Percentiles rank a stretch among this genome's conserved stretches.
Conservation (phyloP, 805 yeast genomes). For the Scheffersomyces coipomensis region DNA sequence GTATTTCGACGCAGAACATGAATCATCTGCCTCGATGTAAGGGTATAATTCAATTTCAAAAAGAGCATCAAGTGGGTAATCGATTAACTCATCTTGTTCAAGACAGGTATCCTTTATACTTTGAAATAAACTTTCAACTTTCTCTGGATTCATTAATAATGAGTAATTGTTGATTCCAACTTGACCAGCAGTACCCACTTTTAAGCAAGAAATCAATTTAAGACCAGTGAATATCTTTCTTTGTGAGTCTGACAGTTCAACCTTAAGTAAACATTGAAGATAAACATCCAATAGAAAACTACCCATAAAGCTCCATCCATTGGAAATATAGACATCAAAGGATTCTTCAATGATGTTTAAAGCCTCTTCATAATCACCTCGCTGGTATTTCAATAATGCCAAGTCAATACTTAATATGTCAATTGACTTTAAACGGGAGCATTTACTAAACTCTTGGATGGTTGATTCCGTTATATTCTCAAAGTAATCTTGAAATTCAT, state of each 20-base stretch:
- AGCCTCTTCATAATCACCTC: conserved; percentile 57
- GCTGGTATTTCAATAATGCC: conserved; percentile 65
- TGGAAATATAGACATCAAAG: conserved; percentile 61
- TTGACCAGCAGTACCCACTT: conserved; percentile 2
- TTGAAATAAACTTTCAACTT: conserved; percentile 14
- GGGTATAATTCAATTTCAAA: conserved; percentile 37
- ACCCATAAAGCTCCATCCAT: conserved; percentile 78
- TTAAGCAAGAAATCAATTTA: conserved; percentile 35
- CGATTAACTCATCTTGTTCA: conserved; percentile 15
- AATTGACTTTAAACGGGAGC: conserved; percentile 60
- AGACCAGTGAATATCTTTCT: conserved; percentile 40
- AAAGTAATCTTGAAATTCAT: conserved; percentile 29
- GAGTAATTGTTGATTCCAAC: conserved; percentile 28
- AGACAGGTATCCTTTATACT: conserved; percentile 16
- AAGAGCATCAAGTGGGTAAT: conserved; percentile 31
- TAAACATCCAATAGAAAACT: conserved; percentile 63
- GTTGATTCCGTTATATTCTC: conserved; percentile 55
- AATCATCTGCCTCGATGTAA: conserved; percentile 27
- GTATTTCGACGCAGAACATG: conserved; percentile 29
- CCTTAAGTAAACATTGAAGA: conserved; percentile 61
- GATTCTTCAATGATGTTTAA: conserved; percentile 63
- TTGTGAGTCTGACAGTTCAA: conserved; percentile 19
- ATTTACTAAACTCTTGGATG: conserved; percentile 48
- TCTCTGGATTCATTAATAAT: conserved; percentile 14
- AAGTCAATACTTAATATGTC: conserved; percentile 77